Conservation (phyloP, 768 basidiomycete species). For the Tricholoma sp. region DNA sequence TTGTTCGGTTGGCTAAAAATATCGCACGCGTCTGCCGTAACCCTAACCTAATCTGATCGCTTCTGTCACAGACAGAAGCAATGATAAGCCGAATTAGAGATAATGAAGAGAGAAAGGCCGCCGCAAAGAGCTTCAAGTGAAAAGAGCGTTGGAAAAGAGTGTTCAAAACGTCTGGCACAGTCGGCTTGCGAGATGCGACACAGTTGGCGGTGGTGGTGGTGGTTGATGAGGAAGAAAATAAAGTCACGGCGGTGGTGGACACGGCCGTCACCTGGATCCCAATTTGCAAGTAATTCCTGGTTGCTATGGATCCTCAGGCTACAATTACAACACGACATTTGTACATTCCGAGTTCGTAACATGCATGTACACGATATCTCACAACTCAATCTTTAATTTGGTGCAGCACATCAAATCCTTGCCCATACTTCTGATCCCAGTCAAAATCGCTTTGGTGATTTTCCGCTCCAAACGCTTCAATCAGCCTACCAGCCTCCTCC, state of each 20-base stretch:
- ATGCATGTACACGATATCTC: background rate
- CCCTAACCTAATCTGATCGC: constrained; percentile 11
- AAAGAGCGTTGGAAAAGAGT: constrained; percentile 2
- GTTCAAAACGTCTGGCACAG: background rate
- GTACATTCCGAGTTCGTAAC: no score
- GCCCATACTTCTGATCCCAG: constrained; percentile 63
- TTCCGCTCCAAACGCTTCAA: constrained; percentile 68
- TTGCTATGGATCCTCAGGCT: constrained; percentile 9
- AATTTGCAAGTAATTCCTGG: background rate
- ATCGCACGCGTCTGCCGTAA: constrained; percentile 8
- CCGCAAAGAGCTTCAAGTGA: no score
- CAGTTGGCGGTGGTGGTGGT: constrained; percentile 8
- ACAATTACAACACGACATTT: background rate
- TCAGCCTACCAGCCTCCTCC: constrained; percentile 42
- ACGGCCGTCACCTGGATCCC: background rate
- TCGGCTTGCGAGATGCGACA: background rate
- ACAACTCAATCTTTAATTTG: background rate
- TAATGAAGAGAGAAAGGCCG: no score
- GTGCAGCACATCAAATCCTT: constrained; percentile 58
- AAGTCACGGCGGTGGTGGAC: no score
- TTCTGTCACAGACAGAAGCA: background rate
- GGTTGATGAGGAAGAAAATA: background rate
- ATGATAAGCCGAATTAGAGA: background rate
- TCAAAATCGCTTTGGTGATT: constrained; percentile 67
- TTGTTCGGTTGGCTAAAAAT: constrained; percentile 2